Percentiles rank a stretch among this genome's conserved stretches.
These are phyloP conservation scores for Metschnikowia borealis DNA, from an alignment of 805 yeast species.

Conservation along the genomic window DNA sequence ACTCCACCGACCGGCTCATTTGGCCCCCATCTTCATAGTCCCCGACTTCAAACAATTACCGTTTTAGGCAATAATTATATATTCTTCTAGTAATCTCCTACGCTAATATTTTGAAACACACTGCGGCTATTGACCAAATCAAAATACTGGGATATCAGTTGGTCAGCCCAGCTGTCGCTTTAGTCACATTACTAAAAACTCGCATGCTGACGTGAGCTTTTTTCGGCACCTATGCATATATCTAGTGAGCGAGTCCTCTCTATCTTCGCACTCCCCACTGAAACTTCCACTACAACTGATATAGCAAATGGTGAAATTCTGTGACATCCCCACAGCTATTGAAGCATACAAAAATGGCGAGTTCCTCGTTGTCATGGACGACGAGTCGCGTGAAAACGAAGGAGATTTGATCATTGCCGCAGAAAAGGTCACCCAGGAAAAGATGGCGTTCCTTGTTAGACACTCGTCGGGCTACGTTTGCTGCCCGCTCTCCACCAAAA, in stretches of 20 bases:
- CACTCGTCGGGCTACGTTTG: constrained; percentile 90
- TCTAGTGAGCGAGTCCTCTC: background rate
- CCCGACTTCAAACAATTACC: background rate
- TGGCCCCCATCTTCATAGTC: too few species aligned
- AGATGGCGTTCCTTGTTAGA: constrained; percentile 92
- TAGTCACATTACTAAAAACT: constrained; percentile 1
- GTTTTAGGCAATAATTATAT: too few species aligned
- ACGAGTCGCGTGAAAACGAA: constrained; percentile 93
- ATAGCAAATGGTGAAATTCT: constrained; percentile 29
- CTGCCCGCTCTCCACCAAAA: constrained; percentile 72
- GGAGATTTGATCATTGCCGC: constrained; percentile 98
- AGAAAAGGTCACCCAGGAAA: constrained; percentile 64
- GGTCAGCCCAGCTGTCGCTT: background rate
- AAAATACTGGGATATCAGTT: too few species aligned
- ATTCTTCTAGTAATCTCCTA: too few species aligned
- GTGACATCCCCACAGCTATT: constrained; percentile 64
- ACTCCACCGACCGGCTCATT: too few species aligned
- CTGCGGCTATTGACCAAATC: too few species aligned
- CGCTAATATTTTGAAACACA: too few species aligned
- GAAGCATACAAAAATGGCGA: constrained; percentile 68
- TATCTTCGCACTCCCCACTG: background rate
- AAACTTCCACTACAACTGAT: background rate
- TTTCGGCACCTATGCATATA: constrained; percentile 4
- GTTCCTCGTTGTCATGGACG: constrained; percentile 94
- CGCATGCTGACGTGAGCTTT: background rate